These are phyloP conservation scores for Peronospora destructor DNA, from an alignment of 352 stramenopile species.

Conservation along the genomic window DNA sequence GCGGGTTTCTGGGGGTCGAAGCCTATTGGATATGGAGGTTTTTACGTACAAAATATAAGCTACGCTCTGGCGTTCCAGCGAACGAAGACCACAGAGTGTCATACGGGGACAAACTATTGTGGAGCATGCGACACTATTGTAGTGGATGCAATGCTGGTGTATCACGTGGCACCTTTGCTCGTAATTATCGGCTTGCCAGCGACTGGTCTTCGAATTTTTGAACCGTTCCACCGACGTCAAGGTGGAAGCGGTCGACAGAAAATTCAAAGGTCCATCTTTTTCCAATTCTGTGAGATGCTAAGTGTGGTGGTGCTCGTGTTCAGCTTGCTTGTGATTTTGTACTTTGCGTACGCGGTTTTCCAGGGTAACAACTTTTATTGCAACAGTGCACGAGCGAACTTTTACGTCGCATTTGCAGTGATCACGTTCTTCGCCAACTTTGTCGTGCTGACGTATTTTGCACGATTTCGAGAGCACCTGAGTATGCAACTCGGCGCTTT, in stretches of 20 bases:
- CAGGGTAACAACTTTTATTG: slow-evolving; percentile 66
- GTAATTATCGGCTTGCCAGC: slow-evolving; percentile 63
- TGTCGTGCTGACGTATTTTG: slow-evolving; percentile 69
- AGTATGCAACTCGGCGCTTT: slow-evolving; percentile 83
- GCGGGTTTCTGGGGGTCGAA: slow-evolving; percentile 36
- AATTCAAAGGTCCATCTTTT: slow-evolving; percentile 60
- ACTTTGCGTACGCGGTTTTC: slow-evolving; percentile 56
- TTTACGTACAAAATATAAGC: slow-evolving; percentile 39
- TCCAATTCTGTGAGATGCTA: slow-evolving; percentile 48
- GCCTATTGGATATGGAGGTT: slow-evolving; percentile 34
- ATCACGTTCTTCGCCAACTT: slow-evolving; percentile 53
- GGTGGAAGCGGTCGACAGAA: slow-evolving; percentile 38
- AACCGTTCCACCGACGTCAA: slow-evolving; percentile 54
- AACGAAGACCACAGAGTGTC: slow-evolving; percentile 22
- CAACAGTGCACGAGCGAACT: slow-evolving; percentile 26
- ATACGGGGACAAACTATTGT: slow-evolving; percentile 31
- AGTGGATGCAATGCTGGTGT: slow-evolving; percentile 60
- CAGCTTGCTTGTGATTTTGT: slow-evolving; percentile 51
- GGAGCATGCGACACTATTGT: slow-evolving; percentile 55
- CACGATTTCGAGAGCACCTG: slow-evolving; percentile 78
- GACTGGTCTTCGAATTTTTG: slow-evolving; percentile 51
- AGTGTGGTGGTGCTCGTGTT: slow-evolving; percentile 46
- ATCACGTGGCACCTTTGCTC: slow-evolving; percentile 49
- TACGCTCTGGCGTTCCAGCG: slow-evolving; percentile 42
- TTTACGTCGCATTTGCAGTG: slow-evolving; percentile 43